These are phyloP conservation scores for Erythrophleum fordii DNA, from an alignment of 306 rosid species.

Conservation along the genomic window DNA sequence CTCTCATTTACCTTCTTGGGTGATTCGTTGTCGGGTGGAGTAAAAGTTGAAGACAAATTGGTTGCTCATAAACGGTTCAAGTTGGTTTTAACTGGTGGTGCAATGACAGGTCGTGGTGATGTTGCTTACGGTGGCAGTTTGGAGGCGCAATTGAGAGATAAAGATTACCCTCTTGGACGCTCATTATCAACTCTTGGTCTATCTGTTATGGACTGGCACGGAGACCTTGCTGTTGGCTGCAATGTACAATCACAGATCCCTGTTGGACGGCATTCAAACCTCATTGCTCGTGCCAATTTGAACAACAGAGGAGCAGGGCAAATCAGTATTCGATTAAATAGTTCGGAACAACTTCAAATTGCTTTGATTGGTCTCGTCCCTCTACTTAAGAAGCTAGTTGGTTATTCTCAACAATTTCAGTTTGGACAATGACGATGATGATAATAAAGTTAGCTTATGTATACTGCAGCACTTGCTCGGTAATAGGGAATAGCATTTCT, in stretches of 20 bases:
- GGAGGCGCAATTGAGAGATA: constrained; percentile 96
- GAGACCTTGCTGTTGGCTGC: constrained; percentile 95
- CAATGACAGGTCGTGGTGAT: constrained; percentile 85
- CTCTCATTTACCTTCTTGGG: constrained; percentile 78
- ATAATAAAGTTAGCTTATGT: constrained; percentile 43
- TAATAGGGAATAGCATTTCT: constrained; percentile 45
- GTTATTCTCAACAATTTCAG: constrained; percentile 66
- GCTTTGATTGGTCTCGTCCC: constrained; percentile 81
- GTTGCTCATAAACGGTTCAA: constrained; percentile 78
- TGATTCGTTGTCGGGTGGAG: constrained; percentile 82
- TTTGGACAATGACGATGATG: constrained; percentile 55
- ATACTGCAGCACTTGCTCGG: constrained; percentile 47
- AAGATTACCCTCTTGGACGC: constrained; percentile 86
- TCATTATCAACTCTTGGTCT: constrained; percentile 84
- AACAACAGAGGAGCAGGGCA: constrained; percentile 96
- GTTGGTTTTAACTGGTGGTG: constrained; percentile 81
- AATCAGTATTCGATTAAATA: constrained; percentile 81
- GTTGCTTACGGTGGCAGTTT: constrained; percentile 94
- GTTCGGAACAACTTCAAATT: constrained; percentile 92
- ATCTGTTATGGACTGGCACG: constrained; percentile 98
- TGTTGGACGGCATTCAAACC: constrained; percentile 72
- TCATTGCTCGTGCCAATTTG: constrained; percentile 79
- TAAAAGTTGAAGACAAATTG: constrained; percentile 86
- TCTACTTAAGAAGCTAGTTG: constrained; percentile 60
- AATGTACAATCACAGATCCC: constrained; percentile 93